Conservation (phyloP, 1,284 basidiomycete genomes). For the Sanguinoderma infundibulare region DNA sequence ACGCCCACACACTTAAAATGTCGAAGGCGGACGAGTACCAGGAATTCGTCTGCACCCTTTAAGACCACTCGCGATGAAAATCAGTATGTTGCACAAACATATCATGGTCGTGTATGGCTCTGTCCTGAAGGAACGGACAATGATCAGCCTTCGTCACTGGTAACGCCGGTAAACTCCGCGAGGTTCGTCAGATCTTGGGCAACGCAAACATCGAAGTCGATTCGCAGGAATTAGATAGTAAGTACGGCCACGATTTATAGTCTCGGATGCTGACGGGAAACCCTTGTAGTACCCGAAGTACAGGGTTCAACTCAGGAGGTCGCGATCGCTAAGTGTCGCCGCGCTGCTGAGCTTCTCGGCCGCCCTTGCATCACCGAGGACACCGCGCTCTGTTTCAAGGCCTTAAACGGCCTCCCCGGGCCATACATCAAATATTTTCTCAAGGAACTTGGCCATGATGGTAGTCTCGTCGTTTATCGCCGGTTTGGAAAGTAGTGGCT, state of each 20-base stretch:
- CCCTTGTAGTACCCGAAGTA: slow-evolving; percentile 80
- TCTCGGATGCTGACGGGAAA: neutral
- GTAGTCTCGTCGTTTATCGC: slow-evolving; percentile 33
- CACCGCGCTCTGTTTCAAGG: slow-evolving; percentile 92
- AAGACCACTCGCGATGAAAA: slow-evolving; percentile 12
- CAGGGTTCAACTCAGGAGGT: slow-evolving; percentile 95
- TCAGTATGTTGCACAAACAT: slow-evolving; percentile 8
- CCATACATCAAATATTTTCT: slow-evolving; percentile 98
- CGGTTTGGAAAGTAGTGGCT: neutral
- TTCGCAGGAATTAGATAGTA: slow-evolving; percentile 72
- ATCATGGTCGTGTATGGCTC: neutral
- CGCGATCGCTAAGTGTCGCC: slow-evolving; percentile 85
- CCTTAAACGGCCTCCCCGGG: slow-evolving; percentile 89
- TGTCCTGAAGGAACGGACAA: neutral
- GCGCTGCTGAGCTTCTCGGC: slow-evolving; percentile 83
- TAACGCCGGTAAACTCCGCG: slow-evolving; percentile 91
- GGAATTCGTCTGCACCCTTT: neutral
- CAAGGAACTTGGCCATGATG: slow-evolving; percentile 78
- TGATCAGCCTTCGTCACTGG: slow-evolving; percentile 88
- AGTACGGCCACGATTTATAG: slow-evolving; percentile 31
- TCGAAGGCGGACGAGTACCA: neutral
- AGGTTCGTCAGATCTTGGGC: slow-evolving; percentile 82
- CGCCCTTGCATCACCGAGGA: slow-evolving; percentile 96
- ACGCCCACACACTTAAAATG: neutral
- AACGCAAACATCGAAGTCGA: slow-evolving; percentile 65